Conservation (phyloP, 2,329 filamentous ascomycete genomes). For the Calonectria pseudoreteaudii region DNA sequence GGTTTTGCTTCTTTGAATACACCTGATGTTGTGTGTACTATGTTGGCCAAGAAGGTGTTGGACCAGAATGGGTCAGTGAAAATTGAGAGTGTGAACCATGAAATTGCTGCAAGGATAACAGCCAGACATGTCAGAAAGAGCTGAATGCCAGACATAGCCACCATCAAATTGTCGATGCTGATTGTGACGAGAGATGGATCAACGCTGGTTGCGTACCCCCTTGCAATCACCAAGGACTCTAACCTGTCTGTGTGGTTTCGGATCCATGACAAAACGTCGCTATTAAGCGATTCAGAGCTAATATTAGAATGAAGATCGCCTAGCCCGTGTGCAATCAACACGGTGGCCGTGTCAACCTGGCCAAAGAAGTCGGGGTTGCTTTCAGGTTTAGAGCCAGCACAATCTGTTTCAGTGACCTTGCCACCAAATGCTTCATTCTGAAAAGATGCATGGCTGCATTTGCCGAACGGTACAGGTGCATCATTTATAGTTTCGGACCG, state of each 20-base stretch:
- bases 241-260: not conserved
- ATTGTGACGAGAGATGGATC: not conserved
- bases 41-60: not conserved
- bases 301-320: not conserved
- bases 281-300: not conserved
- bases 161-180: not conserved
- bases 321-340: not conserved
- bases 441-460: not conserved
- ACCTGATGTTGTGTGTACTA: not conserved
- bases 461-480: not conserved
- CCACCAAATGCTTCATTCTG: conserved; percentile 2
- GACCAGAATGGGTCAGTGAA: not conserved
- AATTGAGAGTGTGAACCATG: not conserved
- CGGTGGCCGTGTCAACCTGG: not conserved
- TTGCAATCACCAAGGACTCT: not conserved
- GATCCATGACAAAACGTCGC: not conserved
- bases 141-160: not conserved
- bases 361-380: not conserved
- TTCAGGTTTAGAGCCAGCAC: not conserved
- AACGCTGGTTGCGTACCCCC: not conserved
- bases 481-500: not conserved
- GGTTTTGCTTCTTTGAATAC: not conserved
- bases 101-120: not conserved
- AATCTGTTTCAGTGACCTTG: not conserved
- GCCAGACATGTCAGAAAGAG: not conserved